Evolutionary conservation across 768 basidiomycete species (phyloP).

Genomic region (Xerocomellus chrysenteron): DNA sequence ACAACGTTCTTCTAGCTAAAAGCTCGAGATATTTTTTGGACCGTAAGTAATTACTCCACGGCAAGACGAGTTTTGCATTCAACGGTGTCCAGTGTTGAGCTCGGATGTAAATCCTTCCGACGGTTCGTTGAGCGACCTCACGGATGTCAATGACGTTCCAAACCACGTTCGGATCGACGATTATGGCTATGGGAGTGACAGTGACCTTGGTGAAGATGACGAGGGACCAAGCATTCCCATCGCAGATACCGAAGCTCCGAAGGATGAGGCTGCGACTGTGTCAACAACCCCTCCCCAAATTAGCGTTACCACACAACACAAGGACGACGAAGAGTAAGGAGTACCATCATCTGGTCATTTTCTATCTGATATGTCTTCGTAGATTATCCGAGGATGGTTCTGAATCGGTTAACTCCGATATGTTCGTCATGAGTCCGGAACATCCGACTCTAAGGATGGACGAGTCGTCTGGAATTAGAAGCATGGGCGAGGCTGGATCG

Average conservation of each 20-base stretch:
- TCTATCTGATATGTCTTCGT: background rate
- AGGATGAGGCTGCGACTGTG: background rate
- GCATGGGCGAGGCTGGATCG: background rate
- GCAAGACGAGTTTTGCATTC: background rate
- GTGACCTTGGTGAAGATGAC: conserved; percentile 34
- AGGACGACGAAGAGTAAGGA: conserved; percentile 10
- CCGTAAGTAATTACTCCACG: conserved; percentile 11
- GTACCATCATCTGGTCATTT: background rate
- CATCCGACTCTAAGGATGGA: background rate
- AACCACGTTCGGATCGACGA: conserved; percentile 10
- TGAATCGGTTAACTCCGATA: conserved; percentile 16
- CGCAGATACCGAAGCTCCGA: no score
- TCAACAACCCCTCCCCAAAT: background rate
- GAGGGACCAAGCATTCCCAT: background rate
- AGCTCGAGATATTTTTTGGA: conserved; percentile 27
- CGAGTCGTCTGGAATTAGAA: background rate
- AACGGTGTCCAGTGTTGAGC: conserved; percentile 10
- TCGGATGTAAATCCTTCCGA: conserved; percentile 6
- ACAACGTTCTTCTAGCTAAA: conserved; percentile 26
- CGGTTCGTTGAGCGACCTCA: conserved; percentile 13
- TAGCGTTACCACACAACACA: background rate
- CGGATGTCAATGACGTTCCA: conserved; percentile 5
- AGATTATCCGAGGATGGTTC: conserved; percentile 16
- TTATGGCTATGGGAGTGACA: conserved; percentile 34
- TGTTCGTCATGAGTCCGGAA: conserved; percentile 17